Percentiles rank a stretch among this genome's conserved stretches.
Conservation (phyloP, 169 alveolate genomes). For the Neospora caninum region DNA sequence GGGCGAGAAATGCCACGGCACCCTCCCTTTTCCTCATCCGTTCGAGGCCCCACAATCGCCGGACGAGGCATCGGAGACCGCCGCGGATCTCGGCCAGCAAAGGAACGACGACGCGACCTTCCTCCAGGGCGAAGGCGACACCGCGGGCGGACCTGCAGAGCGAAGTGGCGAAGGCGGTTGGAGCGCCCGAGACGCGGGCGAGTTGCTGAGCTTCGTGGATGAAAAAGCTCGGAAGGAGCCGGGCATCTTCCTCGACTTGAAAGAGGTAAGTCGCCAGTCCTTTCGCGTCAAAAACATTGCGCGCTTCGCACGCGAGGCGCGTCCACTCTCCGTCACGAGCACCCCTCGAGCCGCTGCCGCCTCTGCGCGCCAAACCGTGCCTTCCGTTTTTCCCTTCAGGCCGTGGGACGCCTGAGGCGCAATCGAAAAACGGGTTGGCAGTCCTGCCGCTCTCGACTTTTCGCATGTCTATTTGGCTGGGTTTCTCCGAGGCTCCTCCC, state of each 20-base stretch:
- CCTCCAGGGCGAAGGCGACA: neutral
- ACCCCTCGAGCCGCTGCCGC: conserved; percentile 12
- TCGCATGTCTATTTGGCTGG: no score
- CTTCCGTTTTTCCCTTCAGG: neutral
- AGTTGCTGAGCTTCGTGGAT: neutral
- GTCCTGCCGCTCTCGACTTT: no score
- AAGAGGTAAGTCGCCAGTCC: neutral
- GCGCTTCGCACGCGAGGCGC: no score
- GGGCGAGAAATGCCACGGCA: no score
- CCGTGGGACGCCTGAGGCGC: neutral
- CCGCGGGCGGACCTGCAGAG: neutral
- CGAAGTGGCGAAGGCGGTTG: neutral
- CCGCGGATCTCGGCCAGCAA: no score
- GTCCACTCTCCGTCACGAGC: neutral
- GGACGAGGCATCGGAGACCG: no score
- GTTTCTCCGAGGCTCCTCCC: no score
- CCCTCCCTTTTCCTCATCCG: no score
- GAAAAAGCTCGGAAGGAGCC: conserved; percentile 22
- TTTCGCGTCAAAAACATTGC: neutral
- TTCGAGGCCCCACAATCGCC: no score
- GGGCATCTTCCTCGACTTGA: conserved; percentile 50
- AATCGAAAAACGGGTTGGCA: no score
- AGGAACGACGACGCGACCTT: neutral
- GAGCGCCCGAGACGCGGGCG: neutral
- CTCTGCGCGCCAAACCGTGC: neutral